Base-by-base conservation (phyloP, 768 basidiomycete genomes). In the Boletus rubroflammeus region DNA sequence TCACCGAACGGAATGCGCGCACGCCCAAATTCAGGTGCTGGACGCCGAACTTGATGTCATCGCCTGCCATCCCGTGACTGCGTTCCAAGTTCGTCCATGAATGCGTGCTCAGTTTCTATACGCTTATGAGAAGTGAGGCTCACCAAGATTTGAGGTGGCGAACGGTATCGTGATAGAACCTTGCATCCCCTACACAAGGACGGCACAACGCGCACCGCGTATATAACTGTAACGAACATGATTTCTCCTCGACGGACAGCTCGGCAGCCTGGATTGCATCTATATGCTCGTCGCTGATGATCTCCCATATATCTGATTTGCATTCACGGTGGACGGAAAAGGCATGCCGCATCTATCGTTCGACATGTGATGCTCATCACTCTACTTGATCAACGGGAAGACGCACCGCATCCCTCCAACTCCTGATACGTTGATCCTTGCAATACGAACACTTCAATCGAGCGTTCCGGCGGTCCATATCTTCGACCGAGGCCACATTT, bases 131-230 rank as follows among this genome's bases (percentile, higher is more conserved):
- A 17, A 10, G 15, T 3, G 15, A 6, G 9, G 10, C 45, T 31
- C 14, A 34, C 31, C 8, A 3, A 31, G 1, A 5, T 0, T 1
- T 4, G 14, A 46, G 21, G 21, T 46, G 45, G 23, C 23, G 23
- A 25, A 25, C 23, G 23, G 23, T 25, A 25, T 25, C 23, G 23
- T 25, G 2, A 25, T 25, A 4, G 2, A 4, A 25, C 23, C 2
- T 25, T 17, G 41, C 38, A 9, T 52, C 50, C 26, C 58, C 55
- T 0, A 57, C 43, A 29, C 39, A 34, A 31, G 55, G 50, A 8
- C 19, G 58, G 19, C 58, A 57, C n/a, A 57, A n/a, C 28, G 57
- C 8, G 39, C 55, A 59, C 35, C 58, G 50, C 23, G 32, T 35
- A 15, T 14, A 3, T 3, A 1, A 2, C 26, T 1, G 3, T 3